Conservation (phyloP, 371 early-diverging fungal species). For the Apophysomyces trapeziformis region DNA sequence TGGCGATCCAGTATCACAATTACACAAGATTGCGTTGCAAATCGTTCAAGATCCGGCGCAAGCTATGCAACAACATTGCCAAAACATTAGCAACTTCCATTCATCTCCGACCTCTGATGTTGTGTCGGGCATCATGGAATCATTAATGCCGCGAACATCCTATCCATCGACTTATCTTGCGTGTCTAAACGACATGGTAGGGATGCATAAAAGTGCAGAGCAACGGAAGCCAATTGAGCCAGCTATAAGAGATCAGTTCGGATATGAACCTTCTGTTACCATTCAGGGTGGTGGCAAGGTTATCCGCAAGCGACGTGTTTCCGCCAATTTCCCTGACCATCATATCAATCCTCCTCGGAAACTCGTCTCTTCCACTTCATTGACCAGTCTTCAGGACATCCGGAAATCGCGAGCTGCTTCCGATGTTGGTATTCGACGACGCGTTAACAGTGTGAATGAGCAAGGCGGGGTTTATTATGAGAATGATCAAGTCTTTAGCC, state of each 20-base stretch:
- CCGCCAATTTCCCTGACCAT: slow-evolving; percentile 5
- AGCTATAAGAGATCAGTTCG: not conserved
- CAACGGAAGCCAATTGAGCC: slow-evolving; percentile 8
- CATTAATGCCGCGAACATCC: slow-evolving; percentile 12
- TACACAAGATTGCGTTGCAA: slow-evolving; percentile 84
- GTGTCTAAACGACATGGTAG: slow-evolving; percentile 35
- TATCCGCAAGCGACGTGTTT: slow-evolving; percentile 29
- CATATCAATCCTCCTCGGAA: slow-evolving; percentile 1
- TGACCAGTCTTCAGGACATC: slow-evolving; percentile 21
- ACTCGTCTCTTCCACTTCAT: slow-evolving; percentile 30
- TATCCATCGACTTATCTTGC: slow-evolving; percentile 26
- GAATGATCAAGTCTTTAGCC: slow-evolving; percentile 9
- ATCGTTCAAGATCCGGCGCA: slow-evolving; percentile 39
- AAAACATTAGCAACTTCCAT: slow-evolving; percentile 25
- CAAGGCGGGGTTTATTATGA: slow-evolving; percentile 4
- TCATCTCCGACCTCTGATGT: slow-evolving; percentile 11
- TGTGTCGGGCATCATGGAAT: slow-evolving; percentile 15
- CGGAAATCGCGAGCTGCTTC: slow-evolving; percentile 21
- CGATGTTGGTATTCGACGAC: slow-evolving; percentile 34
- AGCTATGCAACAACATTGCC: slow-evolving; percentile 1
- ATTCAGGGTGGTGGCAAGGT: slow-evolving; percentile 37
- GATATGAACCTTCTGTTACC: slow-evolving; percentile 9
- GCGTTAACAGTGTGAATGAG: slow-evolving; percentile 40
- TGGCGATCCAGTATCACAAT: slow-evolving; percentile 71
- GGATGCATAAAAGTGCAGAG: slow-evolving; percentile 29